These are phyloP conservation scores for Bisporella sp. DNA, from an alignment of 2,329 filamentous ascomycete species.

Conservation along the genomic window DNA sequence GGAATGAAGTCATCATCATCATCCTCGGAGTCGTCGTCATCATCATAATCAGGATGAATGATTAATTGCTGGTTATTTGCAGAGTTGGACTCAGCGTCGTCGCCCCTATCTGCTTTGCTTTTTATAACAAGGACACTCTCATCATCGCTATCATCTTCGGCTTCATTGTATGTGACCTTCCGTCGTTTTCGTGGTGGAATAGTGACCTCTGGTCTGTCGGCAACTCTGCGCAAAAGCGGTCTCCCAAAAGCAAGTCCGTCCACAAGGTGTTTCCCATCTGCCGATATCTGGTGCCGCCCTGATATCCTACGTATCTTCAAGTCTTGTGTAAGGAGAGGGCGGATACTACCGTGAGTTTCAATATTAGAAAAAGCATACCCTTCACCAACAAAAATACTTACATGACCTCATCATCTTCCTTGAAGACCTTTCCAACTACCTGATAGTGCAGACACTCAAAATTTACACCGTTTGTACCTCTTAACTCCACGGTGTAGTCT, in stretches of 20 bases:
- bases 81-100: constrained; percentile 9
- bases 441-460: constrained; percentile 90
- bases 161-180: constrained; percentile 38
- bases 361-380: not conserved
- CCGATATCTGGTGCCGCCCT: constrained; percentile 74
- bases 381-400: constrained; percentile 35
- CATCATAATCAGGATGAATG: constrained; percentile 21
- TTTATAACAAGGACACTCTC: no score
- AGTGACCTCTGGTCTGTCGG: constrained; percentile 56
- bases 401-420: constrained; percentile 79
- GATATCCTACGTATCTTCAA: constrained; percentile 63
- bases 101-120: constrained; percentile 12
- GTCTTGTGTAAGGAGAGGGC: constrained; percentile 69
- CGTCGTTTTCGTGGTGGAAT: constrained; percentile 70
- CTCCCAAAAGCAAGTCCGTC: constrained; percentile 83
- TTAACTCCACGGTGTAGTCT: constrained; percentile 79
- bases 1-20: not conserved
- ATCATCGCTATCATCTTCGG: constrained; percentile 30
- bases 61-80: constrained; percentile 11
- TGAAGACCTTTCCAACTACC: constrained; percentile 59
- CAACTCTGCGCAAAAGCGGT: constrained; percentile 53
- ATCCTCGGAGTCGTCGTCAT: constrained; percentile 16
- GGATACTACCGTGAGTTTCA: constrained; percentile 49
- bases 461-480: constrained; percentile 43
- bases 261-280: constrained; percentile 71